Percentiles rank a stretch among this genome's conserved stretches.
Evolutionary conservation across 2,329 filamentous ascomycete genomes (phyloP).

Genomic region (Penicillium nordicum): DNA sequence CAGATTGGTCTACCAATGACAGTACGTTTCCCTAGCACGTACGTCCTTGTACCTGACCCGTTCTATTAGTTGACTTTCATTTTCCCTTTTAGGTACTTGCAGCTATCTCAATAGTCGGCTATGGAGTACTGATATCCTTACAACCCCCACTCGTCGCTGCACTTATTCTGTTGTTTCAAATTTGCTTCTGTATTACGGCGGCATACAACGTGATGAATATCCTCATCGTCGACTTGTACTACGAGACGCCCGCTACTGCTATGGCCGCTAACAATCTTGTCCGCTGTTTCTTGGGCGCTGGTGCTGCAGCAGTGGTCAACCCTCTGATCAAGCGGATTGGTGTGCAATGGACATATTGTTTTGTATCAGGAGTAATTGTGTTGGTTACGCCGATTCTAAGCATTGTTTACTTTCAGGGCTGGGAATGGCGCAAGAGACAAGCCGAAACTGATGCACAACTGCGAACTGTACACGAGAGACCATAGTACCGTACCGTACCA

Average conservation of each 20-base stretch:
- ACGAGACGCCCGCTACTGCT: slow-evolving; percentile 29
- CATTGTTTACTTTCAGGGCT: slow-evolving; percentile 19
- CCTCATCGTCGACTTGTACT: slow-evolving; percentile 45
- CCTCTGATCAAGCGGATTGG: slow-evolving; percentile 21
- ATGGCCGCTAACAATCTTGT: slow-evolving; percentile 37
- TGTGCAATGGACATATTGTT: slow-evolving; percentile 16
- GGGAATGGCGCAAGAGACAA: slow-evolving; percentile 18
- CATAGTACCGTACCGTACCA: not conserved
- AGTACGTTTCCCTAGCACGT: not conserved
- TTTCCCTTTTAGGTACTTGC: slow-evolving; percentile 13
- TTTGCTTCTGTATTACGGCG: slow-evolving; percentile 38
- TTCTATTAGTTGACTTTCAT: not conserved
- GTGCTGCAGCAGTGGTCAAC: slow-evolving; percentile 24
- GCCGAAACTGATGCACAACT: not conserved
- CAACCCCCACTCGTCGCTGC: slow-evolving; percentile 23
- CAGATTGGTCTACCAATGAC: slow-evolving; percentile 32
- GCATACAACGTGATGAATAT: slow-evolving; percentile 45
- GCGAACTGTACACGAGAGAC: not conserved
- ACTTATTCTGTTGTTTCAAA: slow-evolving; percentile 33
- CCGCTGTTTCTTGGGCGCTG: slow-evolving; percentile 33
- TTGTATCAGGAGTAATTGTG: slow-evolving; percentile 12
- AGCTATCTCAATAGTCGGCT: slow-evolving; percentile 6
- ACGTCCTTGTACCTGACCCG: not conserved
- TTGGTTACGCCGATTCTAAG: slow-evolving; percentile 15
- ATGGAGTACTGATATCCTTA: slow-evolving; percentile 9